Percentiles rank a stretch among this genome's conserved stretches.
These are phyloP conservation scores for Lizonia empirigonia DNA, from an alignment of 2,329 filamentous ascomycete species.

Conservation along the genomic window DNA sequence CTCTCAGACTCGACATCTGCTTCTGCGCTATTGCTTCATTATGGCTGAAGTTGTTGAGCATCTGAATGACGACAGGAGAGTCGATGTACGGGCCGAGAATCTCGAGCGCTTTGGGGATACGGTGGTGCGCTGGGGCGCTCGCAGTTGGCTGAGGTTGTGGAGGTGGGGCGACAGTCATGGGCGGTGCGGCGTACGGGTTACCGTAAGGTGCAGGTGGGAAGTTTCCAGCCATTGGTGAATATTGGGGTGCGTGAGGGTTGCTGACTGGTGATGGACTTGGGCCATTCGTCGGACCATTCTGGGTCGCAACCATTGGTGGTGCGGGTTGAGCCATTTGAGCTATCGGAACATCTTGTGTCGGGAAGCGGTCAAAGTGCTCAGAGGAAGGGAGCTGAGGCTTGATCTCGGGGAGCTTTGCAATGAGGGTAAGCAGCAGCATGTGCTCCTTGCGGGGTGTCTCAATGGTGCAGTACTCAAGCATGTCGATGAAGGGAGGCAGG, in stretches of 20 bases:
- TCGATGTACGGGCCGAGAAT: conserved; percentile 53
- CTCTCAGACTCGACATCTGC: conserved; percentile 75
- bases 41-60: conserved; percentile 42
- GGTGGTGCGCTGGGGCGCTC: conserved; percentile 30
- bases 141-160: conserved; percentile 9
- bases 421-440: conserved; percentile 81
- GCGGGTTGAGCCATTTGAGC: conserved; percentile 25
- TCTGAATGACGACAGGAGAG: conserved; percentile 49
- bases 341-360: conserved; percentile 22
- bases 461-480: conserved; percentile 83
- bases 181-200: conserved; percentile 27
- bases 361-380: conserved; percentile 33
- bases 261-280: conserved; percentile 33
- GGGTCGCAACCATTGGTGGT: conserved; percentile 20
- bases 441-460: conserved; percentile 74
- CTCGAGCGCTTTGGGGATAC: conserved; percentile 46
- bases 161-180: conserved; percentile 11
- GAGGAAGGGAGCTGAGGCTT: conserved; percentile 37
- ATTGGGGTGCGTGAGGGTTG: conserved; percentile 44
- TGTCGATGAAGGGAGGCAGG: conserved; percentile 84
- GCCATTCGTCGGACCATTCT: conserved; percentile 28
- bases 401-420: conserved; percentile 61
- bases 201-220: conserved; percentile 34
- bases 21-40: conserved; percentile 48
- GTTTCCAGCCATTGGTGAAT: conserved; percentile 37